Conservation (phyloP, 2,329 filamentous ascomycete genomes). For the Coniochaeta sp. region DNA sequence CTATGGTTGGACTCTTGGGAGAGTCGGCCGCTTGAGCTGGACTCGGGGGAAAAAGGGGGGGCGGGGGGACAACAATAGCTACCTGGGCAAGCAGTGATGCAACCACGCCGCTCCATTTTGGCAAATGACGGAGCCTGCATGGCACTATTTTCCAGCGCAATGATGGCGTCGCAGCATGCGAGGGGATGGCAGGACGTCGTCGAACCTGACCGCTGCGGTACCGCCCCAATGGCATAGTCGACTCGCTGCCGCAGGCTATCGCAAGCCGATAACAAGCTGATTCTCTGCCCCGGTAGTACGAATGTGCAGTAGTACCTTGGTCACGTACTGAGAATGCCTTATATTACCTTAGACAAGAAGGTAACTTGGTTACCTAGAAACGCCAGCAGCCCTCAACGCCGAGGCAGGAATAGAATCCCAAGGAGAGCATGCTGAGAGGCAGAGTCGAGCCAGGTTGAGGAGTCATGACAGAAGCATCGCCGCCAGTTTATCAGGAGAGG, state of each 20-base stretch:
- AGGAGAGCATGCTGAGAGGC: neutral
- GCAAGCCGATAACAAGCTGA: too few species aligned
- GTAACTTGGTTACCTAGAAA: too few species aligned
- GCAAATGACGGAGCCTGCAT: neutral
- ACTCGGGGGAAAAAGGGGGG: neutral
- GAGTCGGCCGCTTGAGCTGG: slow-evolving; percentile 1
- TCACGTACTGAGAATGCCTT: neutral
- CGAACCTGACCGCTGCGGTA: neutral
- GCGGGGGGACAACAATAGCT: too few species aligned
- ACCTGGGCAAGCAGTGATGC: neutral
- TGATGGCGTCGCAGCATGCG: neutral
- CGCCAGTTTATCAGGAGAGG: neutral
- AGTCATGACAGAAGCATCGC: neutral
- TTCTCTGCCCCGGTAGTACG: too few species aligned
- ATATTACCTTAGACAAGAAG: too few species aligned
- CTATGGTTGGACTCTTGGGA: slow-evolving; percentile 2
- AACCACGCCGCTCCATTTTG: neutral
- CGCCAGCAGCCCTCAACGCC: neutral
- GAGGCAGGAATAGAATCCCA: neutral
- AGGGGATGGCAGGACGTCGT: neutral
- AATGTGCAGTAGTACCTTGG: too few species aligned
- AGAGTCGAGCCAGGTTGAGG: neutral
- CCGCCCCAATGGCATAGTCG: neutral
- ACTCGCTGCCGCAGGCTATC: too few species aligned
- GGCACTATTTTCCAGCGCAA: neutral